Base-by-base conservation (phyloP, 2,329 filamentous ascomycete species). In the Phoma sp. region DNA sequence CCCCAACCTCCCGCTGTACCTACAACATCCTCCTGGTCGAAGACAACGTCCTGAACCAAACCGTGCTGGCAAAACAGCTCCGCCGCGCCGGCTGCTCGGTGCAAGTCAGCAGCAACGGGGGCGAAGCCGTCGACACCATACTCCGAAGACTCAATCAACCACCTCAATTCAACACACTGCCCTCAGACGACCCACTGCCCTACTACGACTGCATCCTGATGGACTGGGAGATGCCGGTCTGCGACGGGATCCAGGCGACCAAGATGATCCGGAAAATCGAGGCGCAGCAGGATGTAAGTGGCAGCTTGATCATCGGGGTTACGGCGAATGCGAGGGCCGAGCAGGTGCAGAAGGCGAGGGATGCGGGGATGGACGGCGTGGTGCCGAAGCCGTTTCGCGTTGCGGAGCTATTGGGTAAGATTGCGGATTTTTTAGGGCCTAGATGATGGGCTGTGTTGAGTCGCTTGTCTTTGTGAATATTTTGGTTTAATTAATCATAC, bases 311-410 rank as follows among this genome's bases (percentile, higher is more conserved):
- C 35, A 64, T 71, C n/a, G 66, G 63, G 1, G 56, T 68, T 4
- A 71, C 66, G 6, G 69, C 64, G 5, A 71, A 71, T 46, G 68
- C 62, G 7, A 59, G 69, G 42, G 45, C 43, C n/a, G 62, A 68
- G 41, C 69, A 71, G 56, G 52, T 67, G 5, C 41, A 36, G 18
- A 53, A 23, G 9, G 64, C 64, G 4, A 47, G 62, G 38, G 52
- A 61, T 8, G 65, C 66, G 2, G 68, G 68, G 2, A 68, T 70
- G 61, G 66, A 71, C 47, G 58, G 60, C 70, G 85, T 92, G 40
- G 88, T 93, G 36, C 87, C 87, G 7, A 93, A 93, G 68, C 90
- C 90, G 4, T 93, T 92, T 69, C 58, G 63, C 7, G 61, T 69
- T 11, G 51, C 47, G n/a, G 62, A 66, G 30, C 33, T 67, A 22